Base-by-base conservation (phyloP, 306 rosid species). In the Phaseolus lunatus region DNA sequence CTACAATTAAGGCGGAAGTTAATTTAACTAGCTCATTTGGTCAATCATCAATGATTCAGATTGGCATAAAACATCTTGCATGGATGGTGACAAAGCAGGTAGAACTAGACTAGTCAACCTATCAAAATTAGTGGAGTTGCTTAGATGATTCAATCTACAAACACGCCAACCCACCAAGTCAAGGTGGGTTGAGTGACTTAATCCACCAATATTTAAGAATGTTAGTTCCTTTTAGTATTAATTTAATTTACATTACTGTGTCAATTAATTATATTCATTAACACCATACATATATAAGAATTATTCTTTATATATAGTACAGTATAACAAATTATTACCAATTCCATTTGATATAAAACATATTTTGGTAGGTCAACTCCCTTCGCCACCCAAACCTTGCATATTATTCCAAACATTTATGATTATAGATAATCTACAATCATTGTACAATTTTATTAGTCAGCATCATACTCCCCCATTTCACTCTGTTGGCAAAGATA, bases 401-500 rank as follows among this genome's bases (percentile, higher is more conserved):
- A 52, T 2, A 69, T 64, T 23, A 44, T 71, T 66, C 59, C 72
- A 73, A 78, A 73, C 61, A 73, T 16, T 66, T 78, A 58, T 48
- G 48, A 26, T 5, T 29, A 27, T 4, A 53, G 12, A 31, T 16
- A 15, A 22, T 16, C 31, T 62, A 24, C 2, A 14, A 23, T 47
- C 19, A 62, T 24, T 9, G 53, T 52, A 70, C 63, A 63, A 10
- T 4, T 29, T 69, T 71, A 53, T 44, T 9, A 43, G 75, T 22
- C 29, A 33, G 33, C 47, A 70, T 76, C 62, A 47, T 47, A 70
- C 62, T 70, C 52, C 31, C 15, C 10, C 31, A 66, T 43, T 16
- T 19, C 18, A 10, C 72, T 45, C 4, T 3, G 50, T 15, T 47
- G 43, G 48, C 58, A 58, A 50, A n/a, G n/a, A n/a, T n/a, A n/a